phyloP scores from a whole-genome alignment of 495 filamentous ascomycete species.

The Gamarada debralockiae region DNA sequence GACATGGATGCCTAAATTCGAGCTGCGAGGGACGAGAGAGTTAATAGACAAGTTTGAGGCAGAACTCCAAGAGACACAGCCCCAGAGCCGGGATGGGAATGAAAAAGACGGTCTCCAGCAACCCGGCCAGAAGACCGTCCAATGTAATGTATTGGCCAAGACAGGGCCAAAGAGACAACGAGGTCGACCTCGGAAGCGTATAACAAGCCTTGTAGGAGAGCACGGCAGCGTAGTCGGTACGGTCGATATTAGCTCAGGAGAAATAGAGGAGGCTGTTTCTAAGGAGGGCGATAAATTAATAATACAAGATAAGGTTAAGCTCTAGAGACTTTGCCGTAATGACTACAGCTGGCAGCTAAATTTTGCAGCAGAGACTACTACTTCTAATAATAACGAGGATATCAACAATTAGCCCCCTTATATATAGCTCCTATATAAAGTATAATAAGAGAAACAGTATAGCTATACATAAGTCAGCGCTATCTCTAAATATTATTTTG shows the following conservation, averaged over 20 bases:
- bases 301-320: not conserved
- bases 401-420: too few species aligned
- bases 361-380: not conserved
- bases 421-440: too few species aligned
- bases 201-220: not conserved
- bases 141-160: not conserved
- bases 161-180: conserved; percentile 1
- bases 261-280: not conserved
- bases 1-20: conserved; percentile 2
- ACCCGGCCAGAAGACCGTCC: not conserved
- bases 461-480: too few species aligned
- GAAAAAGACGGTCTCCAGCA: not conserved
- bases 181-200: conserved; percentile 8
- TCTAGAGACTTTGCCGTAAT: not conserved
- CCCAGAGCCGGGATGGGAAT: not conserved
- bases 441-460: too few species aligned
- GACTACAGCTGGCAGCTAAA: not conserved
- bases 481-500: too few species aligned
- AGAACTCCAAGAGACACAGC: not conserved
- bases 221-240: not conserved
- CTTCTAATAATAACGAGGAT: not conserved
- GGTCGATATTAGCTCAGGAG: not conserved
- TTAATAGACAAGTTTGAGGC: conserved; percentile 10
- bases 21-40: conserved; percentile 7
- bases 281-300: too few species aligned